Evolutionary conservation across 345 rosid genomes (phyloP).

Genomic region (Laguncularia racemosa): DNA sequence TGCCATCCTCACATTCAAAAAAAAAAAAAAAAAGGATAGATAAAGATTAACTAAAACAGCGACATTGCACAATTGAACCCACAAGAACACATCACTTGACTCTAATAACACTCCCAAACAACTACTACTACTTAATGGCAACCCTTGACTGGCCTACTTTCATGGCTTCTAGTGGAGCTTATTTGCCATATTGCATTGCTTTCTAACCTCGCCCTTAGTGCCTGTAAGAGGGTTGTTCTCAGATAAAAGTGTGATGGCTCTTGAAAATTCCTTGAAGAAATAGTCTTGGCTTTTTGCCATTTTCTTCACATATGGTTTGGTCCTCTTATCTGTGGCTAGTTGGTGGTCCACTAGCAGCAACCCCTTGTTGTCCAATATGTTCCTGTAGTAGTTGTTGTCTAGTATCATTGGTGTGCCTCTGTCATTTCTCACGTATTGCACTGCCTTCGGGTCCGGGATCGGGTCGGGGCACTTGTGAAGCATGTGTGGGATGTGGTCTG

Average conservation of each 20-base stretch:
- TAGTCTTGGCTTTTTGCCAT: constrained; percentile 92
- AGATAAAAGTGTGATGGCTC: constrained; percentile 72
- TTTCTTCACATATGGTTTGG: constrained; percentile 84
- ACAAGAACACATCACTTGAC: too few species aligned
- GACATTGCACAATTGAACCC: too few species aligned
- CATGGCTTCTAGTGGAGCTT: constrained; percentile 44
- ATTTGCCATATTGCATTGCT: constrained; percentile 80
- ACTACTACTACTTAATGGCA: too few species aligned
- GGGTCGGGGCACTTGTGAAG: constrained; percentile 88
- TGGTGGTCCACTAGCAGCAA: constrained; percentile 83
- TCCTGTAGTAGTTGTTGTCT: constrained; percentile 95
- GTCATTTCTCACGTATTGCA: constrained; percentile 94
- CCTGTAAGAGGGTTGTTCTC: constrained; percentile 97
- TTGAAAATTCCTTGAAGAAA: constrained; percentile 89
- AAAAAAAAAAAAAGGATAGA: too few species aligned
- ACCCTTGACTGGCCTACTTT: too few species aligned
- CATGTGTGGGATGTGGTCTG: constrained; percentile 84
- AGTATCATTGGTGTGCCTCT: constrained; percentile 87
- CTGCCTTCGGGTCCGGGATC: constrained; percentile 94
- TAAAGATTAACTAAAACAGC: too few species aligned
- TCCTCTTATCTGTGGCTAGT: constrained; percentile 75
- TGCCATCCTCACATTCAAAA: too few species aligned
- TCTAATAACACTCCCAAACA: too few species aligned
- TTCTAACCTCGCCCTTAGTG: constrained; percentile 83
- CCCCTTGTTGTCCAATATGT: constrained; percentile 92